Evolutionary conservation across 352 stramenopile species (phyloP).

Genomic region (Phytopythium boreale): DNA sequence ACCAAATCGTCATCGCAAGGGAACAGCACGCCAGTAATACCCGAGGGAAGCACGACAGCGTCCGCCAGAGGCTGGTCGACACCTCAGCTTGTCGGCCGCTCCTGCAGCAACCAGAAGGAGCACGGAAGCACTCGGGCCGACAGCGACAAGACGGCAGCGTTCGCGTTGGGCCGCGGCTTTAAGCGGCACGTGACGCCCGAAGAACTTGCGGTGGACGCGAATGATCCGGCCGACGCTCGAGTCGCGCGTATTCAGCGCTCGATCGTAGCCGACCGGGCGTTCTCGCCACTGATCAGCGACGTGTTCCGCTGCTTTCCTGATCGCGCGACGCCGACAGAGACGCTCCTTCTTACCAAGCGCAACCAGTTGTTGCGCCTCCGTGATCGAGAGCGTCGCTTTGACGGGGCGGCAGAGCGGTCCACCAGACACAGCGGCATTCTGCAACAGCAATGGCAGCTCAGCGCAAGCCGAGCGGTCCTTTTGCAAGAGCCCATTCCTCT

Average conservation of each 20-base stretch:
- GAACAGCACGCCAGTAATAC: background rate
- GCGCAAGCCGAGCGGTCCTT: constrained; percentile 11
- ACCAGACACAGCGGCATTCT: background rate
- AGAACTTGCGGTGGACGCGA: constrained; percentile 51
- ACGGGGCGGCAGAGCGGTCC: background rate
- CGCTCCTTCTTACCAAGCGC: constrained; percentile 49
- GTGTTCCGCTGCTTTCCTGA: constrained; percentile 37
- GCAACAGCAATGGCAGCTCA: background rate
- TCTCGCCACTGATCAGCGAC: constrained; percentile 14
- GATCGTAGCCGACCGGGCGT: constrained; percentile 8
- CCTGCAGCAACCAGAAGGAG: constrained; percentile 22
- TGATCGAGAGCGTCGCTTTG: constrained; percentile 30
- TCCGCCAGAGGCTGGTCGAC: background rate
- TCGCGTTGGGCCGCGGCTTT: constrained; percentile 36
- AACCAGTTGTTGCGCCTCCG: constrained; percentile 57
- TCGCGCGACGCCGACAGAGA: background rate
- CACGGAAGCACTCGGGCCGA: constrained; percentile 27
- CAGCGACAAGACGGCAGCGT: constrained; percentile 24
- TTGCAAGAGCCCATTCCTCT: constrained; percentile 74
- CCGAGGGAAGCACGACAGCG: background rate
- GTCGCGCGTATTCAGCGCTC: constrained; percentile 39
- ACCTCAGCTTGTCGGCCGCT: constrained; percentile 5
- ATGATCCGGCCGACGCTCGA: constrained; percentile 65
- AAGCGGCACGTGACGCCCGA: constrained; percentile 42
- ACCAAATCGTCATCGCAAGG: background rate